Evolutionary conservation across 441 rosid species (phyloP).

Genomic region (Capsella rubella): DNA sequence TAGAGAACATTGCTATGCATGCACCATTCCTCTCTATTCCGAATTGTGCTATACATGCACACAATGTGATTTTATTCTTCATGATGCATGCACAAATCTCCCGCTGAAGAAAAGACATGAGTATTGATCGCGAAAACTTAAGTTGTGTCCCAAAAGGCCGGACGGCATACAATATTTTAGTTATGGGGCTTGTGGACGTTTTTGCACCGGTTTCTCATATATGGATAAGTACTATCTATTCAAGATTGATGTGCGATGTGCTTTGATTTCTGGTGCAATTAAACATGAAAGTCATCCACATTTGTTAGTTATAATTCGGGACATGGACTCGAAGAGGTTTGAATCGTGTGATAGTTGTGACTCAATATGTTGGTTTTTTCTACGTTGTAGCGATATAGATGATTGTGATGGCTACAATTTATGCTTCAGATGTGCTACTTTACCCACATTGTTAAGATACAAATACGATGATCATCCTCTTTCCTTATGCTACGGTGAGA

Average conservation of each 20-base stretch:
- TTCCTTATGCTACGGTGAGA: background rate
- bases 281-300: conserved; percentile 30
- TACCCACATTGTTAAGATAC: conserved; percentile 10
- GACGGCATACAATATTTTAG: background rate
- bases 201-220: conserved; percentile 18
- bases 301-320: background rate
- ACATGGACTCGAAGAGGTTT: background rate
- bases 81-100: conserved; percentile 21
- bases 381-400: background rate
- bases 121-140: accelerated
- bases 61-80: conserved; percentile 35
- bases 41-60: conserved; percentile 19
- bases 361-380: accelerated
- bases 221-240: accelerated
- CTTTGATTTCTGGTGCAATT: background rate
- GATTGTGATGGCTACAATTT: conserved; percentile 7
- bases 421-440: conserved; percentile 14
- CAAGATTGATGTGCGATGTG: conserved; percentile 17
- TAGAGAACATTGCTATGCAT: conserved; percentile 16
- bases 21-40: background rate
- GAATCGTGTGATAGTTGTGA: background rate
- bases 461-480: conserved; percentile 37
- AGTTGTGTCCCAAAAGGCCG: background rate
- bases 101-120: background rate
- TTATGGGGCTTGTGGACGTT: background rate